Percentiles rank a stretch among this genome's conserved stretches.
phyloP scores from a whole-genome alignment of 352 stramenopile genomes.

The Globisporangium radiosum region DNA sequence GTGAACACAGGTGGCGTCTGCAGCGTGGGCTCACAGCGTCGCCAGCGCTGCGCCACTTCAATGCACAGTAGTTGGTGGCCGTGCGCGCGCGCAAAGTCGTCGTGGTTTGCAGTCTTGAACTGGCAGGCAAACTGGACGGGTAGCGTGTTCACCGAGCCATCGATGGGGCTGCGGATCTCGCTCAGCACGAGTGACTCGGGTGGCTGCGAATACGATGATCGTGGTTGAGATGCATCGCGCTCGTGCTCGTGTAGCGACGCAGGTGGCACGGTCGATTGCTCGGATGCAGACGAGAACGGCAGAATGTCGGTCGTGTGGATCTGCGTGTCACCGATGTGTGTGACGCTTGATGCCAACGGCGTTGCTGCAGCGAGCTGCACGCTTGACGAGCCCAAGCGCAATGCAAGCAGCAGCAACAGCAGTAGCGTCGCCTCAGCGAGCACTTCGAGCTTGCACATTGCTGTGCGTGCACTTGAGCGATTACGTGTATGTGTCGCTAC shows the following conservation, averaged over 20 bases:
- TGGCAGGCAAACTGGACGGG: conserved; percentile 1
- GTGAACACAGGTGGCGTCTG: not conserved
- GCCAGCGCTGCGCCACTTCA: conserved; percentile 3
- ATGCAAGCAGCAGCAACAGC: not conserved
- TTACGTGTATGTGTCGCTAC: not conserved
- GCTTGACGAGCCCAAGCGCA: not conserved
- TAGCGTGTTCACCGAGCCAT: conserved; percentile 5
- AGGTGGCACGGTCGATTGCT: not conserved
- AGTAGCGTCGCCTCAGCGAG: not conserved
- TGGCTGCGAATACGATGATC: not conserved
- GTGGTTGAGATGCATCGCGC: no score
- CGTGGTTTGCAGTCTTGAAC: not conserved
- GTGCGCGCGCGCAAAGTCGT: not conserved
- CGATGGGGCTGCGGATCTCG: conserved; percentile 1
- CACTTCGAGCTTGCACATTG: conserved; percentile 2
- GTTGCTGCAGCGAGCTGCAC: conserved; percentile 2
- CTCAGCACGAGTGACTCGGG: not conserved
- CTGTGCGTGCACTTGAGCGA: not conserved
- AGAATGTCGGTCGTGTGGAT: no score
- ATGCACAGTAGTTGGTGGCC: conserved; percentile 4
- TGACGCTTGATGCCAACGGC: no score
- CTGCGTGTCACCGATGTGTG: no score
- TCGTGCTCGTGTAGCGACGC: not conserved
- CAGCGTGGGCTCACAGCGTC: not conserved
- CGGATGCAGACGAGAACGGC: not conserved